These are phyloP conservation scores for Niebla homalea DNA, from an alignment of 495 filamentous ascomycete species.

Conservation along the genomic window DNA sequence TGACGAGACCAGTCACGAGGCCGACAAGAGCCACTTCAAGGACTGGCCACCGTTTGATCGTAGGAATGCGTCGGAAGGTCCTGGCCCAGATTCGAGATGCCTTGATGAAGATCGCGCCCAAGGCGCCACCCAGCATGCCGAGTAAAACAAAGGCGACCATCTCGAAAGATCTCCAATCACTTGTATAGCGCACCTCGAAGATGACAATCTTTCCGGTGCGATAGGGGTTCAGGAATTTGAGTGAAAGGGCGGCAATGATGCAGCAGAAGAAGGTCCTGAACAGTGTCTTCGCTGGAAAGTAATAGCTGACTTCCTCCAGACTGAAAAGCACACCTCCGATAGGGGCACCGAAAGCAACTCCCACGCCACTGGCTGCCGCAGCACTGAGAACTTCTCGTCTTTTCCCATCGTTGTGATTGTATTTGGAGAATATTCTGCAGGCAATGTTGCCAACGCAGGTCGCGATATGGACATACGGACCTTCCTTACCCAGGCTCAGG, in stretches of 20 bases:
- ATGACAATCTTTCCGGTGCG: conserved; percentile 92
- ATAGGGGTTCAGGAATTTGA: conserved; percentile 93
- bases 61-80: conserved; percentile 67
- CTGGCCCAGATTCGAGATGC: conserved; percentile 78
- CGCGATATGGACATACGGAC: conserved; percentile 93
- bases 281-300: conserved; percentile 95
- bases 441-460: conserved; percentile 92
- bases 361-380: conserved; percentile 82
- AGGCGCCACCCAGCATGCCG: conserved; percentile 69
- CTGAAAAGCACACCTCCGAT: conserved; percentile 90
- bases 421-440: conserved; percentile 85
- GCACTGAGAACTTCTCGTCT: conserved; percentile 86
- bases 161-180: conserved; percentile 92
- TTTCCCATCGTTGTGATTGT: conserved; percentile 84
- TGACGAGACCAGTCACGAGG: conserved; percentile 64
- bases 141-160: conserved; percentile 72
- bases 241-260: conserved; percentile 74
- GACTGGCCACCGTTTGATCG: conserved; percentile 73
- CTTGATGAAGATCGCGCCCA: conserved; percentile 92
- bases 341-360: conserved; percentile 89
- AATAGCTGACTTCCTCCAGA: conserved; percentile 92
- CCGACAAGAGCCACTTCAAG: conserved; percentile 84
- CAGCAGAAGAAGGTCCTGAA: conserved; percentile 98
- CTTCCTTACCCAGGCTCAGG: conserved; percentile 88
- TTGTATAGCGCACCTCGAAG: conserved; percentile 84